Base-by-base conservation (phyloP, 2,329 filamentous ascomycete genomes). In the Calonectria fujianensis region DNA sequence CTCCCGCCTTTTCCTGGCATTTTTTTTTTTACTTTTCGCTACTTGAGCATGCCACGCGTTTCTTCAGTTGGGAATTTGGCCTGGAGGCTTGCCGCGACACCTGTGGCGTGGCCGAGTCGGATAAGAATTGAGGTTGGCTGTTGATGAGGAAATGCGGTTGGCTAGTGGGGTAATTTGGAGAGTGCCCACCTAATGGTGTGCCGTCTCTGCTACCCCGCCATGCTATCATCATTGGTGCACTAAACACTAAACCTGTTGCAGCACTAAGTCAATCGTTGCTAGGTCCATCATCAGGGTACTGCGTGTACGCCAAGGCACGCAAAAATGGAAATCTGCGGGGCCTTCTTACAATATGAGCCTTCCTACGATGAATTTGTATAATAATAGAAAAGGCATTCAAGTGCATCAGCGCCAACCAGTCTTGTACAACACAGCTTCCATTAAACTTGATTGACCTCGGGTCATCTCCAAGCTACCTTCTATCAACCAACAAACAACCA, bases 1-100 rank as follows among this genome's bases (percentile, higher is more conserved):
- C 57, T 41, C 57, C 78, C 82, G 52, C 83, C 82, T 80, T 81
- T 82, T 45, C 78, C 78, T 50, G 79, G 77, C 83, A 84, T 84
- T 27, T 73, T 73, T 70, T 71, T 24, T 24, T 24, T 24, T 24
- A 24, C 24, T 73, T 73, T 70, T 71, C 71, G 72, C 63, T 39
- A 69, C 39, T 31, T 32, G 29, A 5, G 31, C 63, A 72, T 74
- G n/a, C 54, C 71, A 48, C 45, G 24, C 9, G 65, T n/a, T 31
- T n/a, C 18, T 45, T 20, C 13, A 35, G 18, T 29, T 67, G 14
- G 35, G 29, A 54, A 32, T n/a, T n/a, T 29, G 35, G 20, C 27
- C 41, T 18, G 32, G n/a, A 41, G 37, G 20, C 27, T 45, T 41
- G 24, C 16, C 39, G 37, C 29, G 45, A 31, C 52, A 35, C 32